Evolutionary conservation across 495 filamentous ascomycete species (phyloP).

Genomic region (Trichoderma gamsii): DNA sequence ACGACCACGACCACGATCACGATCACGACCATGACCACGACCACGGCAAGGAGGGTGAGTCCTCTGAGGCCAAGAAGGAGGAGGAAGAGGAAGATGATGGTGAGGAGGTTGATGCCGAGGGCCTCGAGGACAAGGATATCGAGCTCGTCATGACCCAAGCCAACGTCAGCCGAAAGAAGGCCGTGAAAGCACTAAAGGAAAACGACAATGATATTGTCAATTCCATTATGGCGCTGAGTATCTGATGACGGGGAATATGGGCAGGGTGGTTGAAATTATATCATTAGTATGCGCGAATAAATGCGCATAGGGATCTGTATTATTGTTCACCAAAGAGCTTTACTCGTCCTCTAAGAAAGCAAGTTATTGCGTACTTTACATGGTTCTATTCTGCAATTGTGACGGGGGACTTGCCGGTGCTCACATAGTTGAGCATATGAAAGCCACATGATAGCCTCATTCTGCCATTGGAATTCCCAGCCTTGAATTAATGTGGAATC

Average conservation of each 20-base stretch:
- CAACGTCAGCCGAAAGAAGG: conserved; percentile 93
- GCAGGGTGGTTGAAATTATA: conserved; percentile 7
- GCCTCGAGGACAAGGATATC: conserved; percentile 97
- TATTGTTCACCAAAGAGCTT: conserved; percentile 6
- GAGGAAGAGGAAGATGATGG: conserved; percentile 86
- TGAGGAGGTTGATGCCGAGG: conserved; percentile 88
- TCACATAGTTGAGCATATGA: not conserved
- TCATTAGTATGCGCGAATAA: conserved; percentile 1
- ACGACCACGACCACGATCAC: conserved; percentile 61
- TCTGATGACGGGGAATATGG: conserved; percentile 48
- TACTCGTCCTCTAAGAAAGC: not conserved
- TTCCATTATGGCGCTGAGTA: conserved; percentile 98
- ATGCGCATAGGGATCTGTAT: conserved; percentile 10
- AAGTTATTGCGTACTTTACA: not conserved
- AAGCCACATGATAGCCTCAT: no score
- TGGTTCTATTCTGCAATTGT: not conserved
- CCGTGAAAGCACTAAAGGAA: conserved; percentile 95
- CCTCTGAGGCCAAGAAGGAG: conserved; percentile 68
- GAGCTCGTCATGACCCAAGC: conserved; percentile 98
- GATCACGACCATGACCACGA: conserved; percentile 53
- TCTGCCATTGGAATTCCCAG: not conserved
- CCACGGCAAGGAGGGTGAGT: conserved; percentile 70
- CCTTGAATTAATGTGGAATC: not conserved
- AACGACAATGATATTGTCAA: conserved; percentile 99
- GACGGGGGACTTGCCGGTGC: not conserved